These are phyloP conservation scores for Rutstroemia sp. DNA, from an alignment of 2,329 filamentous ascomycete genomes.

Conservation along the genomic window DNA sequence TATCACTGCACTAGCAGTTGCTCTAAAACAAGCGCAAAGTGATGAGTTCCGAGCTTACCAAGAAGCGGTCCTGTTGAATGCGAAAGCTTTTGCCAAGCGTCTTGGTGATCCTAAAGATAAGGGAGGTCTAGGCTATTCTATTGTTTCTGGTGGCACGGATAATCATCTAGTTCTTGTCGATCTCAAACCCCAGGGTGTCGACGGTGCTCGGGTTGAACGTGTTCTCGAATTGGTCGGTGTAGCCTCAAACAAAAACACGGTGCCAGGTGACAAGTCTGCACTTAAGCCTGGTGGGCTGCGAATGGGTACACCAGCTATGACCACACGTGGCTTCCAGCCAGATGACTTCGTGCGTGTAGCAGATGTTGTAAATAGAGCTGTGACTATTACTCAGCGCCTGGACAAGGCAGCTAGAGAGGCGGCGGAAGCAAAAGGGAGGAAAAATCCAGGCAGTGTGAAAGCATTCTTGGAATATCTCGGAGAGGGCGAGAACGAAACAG, in stretches of 20 bases:
- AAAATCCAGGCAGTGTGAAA: conserved; percentile 56
- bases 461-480: conserved; percentile 62
- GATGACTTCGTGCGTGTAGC: conserved; percentile 83
- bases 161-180: conserved; percentile 94
- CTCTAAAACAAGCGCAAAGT: conserved; percentile 84
- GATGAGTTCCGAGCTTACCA: conserved; percentile 92
- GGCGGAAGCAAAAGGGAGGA: conserved; percentile 60
- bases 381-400: conserved; percentile 69
- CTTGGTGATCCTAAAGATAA: conserved; percentile 58
- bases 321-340: conserved; percentile 83
- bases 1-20: conserved; percentile 90
- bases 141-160: conserved; percentile 92
- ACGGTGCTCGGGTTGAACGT: conserved; percentile 83
- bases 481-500: conserved; percentile 57
- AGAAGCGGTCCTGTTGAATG: conserved; percentile 80
- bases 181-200: conserved; percentile 79
- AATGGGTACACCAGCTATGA: conserved; percentile 97
- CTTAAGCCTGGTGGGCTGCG: conserved; percentile 88
- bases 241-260: conserved; percentile 98
- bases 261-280: conserved; percentile 89
- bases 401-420: conserved; percentile 65
- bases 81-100: conserved; percentile 72
- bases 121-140: conserved; percentile 73
- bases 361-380: conserved; percentile 76
- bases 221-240: conserved; percentile 89